Percentiles rank a stretch among this genome's conserved stretches.
These are phyloP conservation scores for Ustanciosporium gigantosporum DNA, from an alignment of 1,284 basidiomycete species.

Conservation along the genomic window DNA sequence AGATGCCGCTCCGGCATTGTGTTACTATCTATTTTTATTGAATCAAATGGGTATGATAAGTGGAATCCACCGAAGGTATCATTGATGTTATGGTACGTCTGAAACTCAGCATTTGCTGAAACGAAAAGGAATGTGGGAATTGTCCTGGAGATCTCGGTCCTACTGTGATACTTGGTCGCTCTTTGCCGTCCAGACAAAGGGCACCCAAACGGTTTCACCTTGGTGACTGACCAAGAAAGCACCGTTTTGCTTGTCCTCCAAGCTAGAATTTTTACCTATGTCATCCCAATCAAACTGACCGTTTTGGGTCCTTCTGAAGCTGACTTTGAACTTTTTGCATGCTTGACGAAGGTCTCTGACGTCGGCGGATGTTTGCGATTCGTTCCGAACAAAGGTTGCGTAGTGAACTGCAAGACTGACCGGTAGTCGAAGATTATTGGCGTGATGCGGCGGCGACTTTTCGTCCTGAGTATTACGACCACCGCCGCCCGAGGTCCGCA, in stretches of 20 bases:
- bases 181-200: constrained; percentile 16
- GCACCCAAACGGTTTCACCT: constrained; percentile 46
- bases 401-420: constrained; percentile 37
- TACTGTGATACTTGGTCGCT: neutral
- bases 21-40: too few relatives aligned
- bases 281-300: neutral
- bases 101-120: too few relatives aligned
- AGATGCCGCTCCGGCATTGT: too few relatives aligned
- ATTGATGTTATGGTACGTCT: too few relatives aligned
- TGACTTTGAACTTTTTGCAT: constrained; percentile 14
- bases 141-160: too few relatives aligned
- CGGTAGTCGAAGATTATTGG: constrained; percentile 1
- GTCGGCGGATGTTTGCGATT: constrained; percentile 39
- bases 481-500: constrained; percentile 3
- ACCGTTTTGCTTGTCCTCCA: constrained; percentile 7
- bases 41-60: too few relatives aligned
- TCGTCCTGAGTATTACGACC: neutral
- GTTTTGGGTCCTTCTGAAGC: constrained; percentile 5
- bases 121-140: too few relatives aligned
- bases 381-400: constrained; percentile 49
- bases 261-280: neutral
- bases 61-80: neutral
- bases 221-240: constrained; percentile 45
- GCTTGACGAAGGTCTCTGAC: constrained; percentile 36
- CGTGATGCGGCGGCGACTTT: too few relatives aligned